These are phyloP conservation scores for Venturia effusa DNA, from an alignment of 2,329 filamentous ascomycete genomes.

Conservation along the genomic window DNA sequence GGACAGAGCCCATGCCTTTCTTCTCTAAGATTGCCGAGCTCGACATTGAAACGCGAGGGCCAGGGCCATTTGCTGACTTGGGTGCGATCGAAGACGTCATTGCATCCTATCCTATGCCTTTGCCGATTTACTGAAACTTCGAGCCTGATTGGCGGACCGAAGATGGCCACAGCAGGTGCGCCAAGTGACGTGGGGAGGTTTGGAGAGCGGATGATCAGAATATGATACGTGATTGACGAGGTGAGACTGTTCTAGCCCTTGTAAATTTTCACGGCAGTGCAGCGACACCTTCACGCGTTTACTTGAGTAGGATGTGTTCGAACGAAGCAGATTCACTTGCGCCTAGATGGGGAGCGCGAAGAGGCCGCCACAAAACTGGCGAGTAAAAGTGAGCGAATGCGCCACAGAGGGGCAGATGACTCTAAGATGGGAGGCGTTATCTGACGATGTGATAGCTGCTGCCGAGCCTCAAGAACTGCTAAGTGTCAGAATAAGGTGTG, in stretches of 20 bases:
- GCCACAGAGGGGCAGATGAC: background rate
- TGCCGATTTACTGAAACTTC: background rate
- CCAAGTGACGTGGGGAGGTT: background rate
- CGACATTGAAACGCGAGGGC: background rate
- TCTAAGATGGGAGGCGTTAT: background rate
- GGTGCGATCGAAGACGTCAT: background rate
- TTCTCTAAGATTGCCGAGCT: slow-evolving; percentile 10
- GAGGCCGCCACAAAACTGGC: background rate
- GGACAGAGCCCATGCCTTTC: slow-evolving; percentile 9
- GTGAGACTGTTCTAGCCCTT: background rate
- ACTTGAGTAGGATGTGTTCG: background rate
- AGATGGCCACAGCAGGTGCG: background rate
- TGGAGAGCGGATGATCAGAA: background rate
- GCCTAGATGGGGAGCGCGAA: background rate
- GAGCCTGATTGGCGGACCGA: background rate
- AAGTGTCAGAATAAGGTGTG: background rate
- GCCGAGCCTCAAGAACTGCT: background rate
- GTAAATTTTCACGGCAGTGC: background rate
- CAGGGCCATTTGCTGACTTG: background rate
- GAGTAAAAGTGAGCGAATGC: background rate
- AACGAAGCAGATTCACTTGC: background rate
- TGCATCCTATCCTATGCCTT: background rate
- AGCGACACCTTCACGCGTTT: background rate
- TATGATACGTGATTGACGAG: background rate
- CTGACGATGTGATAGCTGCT: background rate